These are phyloP conservation scores for Nothomitra cinnamomea DNA, from an alignment of 2,329 filamentous ascomycete genomes.

Conservation along the genomic window DNA sequence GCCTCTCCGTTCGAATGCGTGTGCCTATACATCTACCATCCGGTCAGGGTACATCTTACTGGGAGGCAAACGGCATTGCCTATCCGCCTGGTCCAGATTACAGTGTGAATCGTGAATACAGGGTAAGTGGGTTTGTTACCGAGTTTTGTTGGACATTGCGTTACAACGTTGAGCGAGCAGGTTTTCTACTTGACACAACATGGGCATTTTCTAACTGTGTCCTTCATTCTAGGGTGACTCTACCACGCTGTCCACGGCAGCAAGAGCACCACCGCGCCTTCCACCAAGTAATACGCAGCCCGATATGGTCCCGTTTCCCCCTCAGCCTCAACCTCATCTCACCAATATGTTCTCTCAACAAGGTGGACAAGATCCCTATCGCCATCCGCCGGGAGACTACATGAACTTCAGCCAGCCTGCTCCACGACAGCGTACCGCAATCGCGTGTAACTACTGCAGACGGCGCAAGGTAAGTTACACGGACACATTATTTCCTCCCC, in stretches of 20 bases:
- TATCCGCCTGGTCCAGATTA: slow-evolving; percentile 4
- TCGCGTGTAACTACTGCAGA: slow-evolving; percentile 33
- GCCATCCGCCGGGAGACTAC: slow-evolving; percentile 20
- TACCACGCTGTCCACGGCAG: too few species aligned
- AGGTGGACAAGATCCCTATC: slow-evolving; percentile 17
- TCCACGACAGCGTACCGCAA: slow-evolving; percentile 32
- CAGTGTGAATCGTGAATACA: not conserved
- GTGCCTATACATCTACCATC: not conserved
- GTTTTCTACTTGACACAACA: not conserved
- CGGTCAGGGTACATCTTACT: slow-evolving; percentile 1
- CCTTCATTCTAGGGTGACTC: not conserved
- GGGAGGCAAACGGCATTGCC: slow-evolving; percentile 1
- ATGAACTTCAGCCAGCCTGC: slow-evolving; percentile 28
- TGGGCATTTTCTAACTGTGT: not conserved
- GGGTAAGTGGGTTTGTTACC: not conserved
- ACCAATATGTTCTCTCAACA: not conserved
- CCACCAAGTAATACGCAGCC: not conserved
- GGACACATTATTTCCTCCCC: too few species aligned
- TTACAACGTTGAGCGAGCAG: too few species aligned
- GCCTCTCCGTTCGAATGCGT: slow-evolving; percentile 1
- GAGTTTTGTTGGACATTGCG: not conserved
- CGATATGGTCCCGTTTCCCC: slow-evolving; percentile 1
- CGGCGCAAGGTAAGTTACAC: slow-evolving; percentile 29
- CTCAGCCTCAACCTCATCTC: not conserved
- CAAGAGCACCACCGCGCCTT: not conserved